phyloP scores from a whole-genome alignment of 352 stramenopile species.

The Phytophthora fragariae region DNA sequence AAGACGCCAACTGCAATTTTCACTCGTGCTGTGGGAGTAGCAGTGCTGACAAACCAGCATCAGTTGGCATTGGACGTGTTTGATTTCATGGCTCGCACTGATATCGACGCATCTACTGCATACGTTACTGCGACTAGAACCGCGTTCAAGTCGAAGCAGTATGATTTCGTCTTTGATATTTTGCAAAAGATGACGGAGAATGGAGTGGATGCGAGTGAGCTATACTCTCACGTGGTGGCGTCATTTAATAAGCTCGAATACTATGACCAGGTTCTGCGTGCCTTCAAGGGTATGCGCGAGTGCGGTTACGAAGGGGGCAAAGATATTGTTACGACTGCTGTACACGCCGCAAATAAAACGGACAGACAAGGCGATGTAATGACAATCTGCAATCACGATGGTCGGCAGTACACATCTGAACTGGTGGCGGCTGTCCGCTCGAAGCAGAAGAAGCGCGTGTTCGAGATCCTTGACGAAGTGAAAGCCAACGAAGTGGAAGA shows the following conservation, averaged over 20 bases:
- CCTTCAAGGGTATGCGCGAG: neutral
- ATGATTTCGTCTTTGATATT: neutral
- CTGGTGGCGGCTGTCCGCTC: neutral
- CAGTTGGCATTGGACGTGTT: neutral
- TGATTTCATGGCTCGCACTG: neutral
- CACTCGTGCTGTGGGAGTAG: neutral
- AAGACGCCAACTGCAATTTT: neutral
- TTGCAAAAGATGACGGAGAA: neutral
- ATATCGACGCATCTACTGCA: neutral
- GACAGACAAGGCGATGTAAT: neutral
- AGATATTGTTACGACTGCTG: neutral
- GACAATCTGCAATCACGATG: neutral
- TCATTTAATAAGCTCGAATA: neutral
- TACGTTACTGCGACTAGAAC: neutral
- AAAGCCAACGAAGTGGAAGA: neutral
- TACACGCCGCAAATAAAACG: neutral
- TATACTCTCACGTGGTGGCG: neutral
- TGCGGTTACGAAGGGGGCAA: too few relatives aligned
- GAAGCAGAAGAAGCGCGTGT: neutral
- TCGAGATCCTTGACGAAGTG: neutral
- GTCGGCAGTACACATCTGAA: neutral
- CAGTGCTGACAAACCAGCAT: neutral
- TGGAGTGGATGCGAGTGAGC: neutral
- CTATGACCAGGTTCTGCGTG: neutral
- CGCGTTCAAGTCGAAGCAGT: neutral